phyloP scores from a whole-genome alignment of 345 rosid genomes.

The Salix arbutifolia region DNA sequence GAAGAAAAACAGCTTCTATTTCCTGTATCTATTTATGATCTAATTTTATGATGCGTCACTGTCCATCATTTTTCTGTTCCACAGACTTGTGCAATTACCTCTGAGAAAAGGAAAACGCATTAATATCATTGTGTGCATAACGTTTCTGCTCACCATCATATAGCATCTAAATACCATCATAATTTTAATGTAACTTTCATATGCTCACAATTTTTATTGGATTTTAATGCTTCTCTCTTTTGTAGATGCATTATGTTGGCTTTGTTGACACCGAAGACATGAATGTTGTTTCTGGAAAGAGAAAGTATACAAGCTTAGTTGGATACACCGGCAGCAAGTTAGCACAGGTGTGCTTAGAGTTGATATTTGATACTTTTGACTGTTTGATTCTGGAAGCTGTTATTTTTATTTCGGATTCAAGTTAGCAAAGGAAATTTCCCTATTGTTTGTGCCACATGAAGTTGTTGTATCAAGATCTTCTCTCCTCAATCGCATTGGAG shows the following conservation, averaged over 20 bases:
- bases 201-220: conserved; percentile 6
- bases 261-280: conserved; percentile 86
- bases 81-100: no score
- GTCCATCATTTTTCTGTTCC: no score
- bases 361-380: not conserved
- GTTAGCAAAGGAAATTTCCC: no score
- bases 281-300: conserved; percentile 69
- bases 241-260: conserved; percentile 90
- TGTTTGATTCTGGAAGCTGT: no score
- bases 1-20: no score
- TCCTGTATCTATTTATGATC: no score
- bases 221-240: conserved; percentile 14
- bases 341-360: conserved; percentile 65
- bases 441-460: no score
- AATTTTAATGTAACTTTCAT: not conserved
- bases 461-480: no score
- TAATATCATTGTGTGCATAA: not conserved
- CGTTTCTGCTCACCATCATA: not conserved
- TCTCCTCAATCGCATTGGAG: no score
- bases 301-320: conserved; percentile 65
- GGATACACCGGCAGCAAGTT: conserved; percentile 80
- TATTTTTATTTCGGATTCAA: not conserved
- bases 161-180: not conserved
- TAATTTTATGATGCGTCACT: no score
- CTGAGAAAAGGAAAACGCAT: no score